A percentile compares a stretch with the other conserved stretches of the same genome.
Conservation (phyloP, 306 rosid species). For the Chamaecrista fasciculata region DNA sequence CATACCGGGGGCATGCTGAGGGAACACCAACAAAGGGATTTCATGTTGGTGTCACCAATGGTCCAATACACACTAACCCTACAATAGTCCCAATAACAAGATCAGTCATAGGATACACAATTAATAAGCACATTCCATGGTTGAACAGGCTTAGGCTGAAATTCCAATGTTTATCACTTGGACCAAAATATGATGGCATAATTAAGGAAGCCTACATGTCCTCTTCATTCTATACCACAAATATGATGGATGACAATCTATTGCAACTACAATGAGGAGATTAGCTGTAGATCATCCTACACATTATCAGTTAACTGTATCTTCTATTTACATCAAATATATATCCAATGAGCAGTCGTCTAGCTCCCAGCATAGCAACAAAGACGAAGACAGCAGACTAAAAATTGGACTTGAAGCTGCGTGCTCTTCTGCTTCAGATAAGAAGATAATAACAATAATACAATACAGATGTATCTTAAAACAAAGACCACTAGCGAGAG, state of each 20-base stretch:
- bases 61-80: constrained; percentile 90
- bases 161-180: constrained; percentile 47
- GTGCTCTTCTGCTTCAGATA: background rate
- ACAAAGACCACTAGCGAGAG: background rate
- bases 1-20: constrained; percentile 87
- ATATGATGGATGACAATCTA: background rate
- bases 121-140: constrained; percentile 52
- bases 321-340: background rate
- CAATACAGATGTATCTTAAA: background rate
- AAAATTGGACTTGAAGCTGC: background rate
- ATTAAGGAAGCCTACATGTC: constrained; percentile 29
- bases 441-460: background rate
- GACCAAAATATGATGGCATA: constrained; percentile 36
- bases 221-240: constrained; percentile 36
- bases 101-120: constrained; percentile 68
- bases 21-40: constrained; percentile 89
- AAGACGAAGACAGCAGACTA: constrained; percentile 3
- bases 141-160: constrained; percentile 43
- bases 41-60: constrained; percentile 88
- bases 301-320: background rate
- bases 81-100: constrained; percentile 79
- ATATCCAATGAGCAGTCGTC: constrained; percentile 19
- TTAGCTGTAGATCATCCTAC: constrained; percentile 13
- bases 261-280: constrained; percentile 21
- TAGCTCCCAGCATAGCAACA: background rate